Evolutionary conservation across 129 eudicot species (phyloP).

Genomic region (Chrysanthemum seticuspe): DNA sequence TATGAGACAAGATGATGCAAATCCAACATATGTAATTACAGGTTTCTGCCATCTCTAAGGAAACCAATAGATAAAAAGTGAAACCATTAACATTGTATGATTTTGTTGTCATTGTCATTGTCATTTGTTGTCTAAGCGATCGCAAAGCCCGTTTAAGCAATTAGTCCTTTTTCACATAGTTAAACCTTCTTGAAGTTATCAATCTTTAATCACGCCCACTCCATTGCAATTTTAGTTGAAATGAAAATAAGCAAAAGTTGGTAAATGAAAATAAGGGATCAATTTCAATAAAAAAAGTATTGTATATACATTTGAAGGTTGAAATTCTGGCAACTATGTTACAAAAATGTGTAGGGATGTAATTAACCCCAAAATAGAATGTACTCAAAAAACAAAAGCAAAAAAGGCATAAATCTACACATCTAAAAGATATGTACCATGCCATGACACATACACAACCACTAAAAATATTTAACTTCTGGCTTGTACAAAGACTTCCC

Average conservation of each 20-base stretch:
- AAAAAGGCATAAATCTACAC: constrained; percentile 41
- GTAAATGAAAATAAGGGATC: neutral
- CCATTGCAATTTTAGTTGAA: neutral
- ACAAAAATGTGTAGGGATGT: constrained; percentile 33
- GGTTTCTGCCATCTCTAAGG: no score
- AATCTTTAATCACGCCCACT: neutral
- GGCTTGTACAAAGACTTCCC: constrained; percentile 9
- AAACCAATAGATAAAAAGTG: no score
- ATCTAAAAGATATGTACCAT: constrained; percentile 45
- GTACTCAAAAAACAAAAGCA: constrained; percentile 4
- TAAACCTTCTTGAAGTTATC: neutral
- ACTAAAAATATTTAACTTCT: constrained; percentile 16
- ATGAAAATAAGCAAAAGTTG: neutral
- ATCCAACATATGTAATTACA: no score
- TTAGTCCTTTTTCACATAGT: neutral
- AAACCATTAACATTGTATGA: no score
- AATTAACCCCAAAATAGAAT: constrained; percentile 19
- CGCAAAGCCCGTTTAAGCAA: neutral
- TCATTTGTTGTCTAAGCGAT: neutral
- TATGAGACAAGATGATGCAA: no score
- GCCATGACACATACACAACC: constrained; percentile 25
- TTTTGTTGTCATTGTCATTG: neutral
- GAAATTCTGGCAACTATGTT: constrained; percentile 32
- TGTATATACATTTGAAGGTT: constrained; percentile 39
- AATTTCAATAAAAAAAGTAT: neutral